Conservation (phyloP, 1,139 yeast genomes). For the Torulaspora globosa region DNA sequence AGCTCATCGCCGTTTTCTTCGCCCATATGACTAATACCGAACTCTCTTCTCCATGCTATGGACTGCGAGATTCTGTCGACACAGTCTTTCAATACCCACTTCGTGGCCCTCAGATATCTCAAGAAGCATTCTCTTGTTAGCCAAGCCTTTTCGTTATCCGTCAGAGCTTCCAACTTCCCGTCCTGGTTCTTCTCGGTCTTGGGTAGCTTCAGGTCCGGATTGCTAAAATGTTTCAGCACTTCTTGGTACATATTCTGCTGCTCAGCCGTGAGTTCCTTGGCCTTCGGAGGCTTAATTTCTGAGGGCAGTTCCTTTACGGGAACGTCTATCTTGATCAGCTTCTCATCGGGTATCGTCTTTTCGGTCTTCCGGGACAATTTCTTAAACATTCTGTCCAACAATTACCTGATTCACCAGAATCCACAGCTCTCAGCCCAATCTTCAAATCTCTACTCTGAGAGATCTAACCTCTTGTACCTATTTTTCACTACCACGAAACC, state of each 20-base stretch:
- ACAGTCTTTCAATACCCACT: conserved; percentile 73
- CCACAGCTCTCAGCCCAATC: background rate
- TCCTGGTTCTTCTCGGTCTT: conserved; percentile 37
- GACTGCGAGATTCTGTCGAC: conserved; percentile 71
- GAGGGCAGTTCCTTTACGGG: conserved; percentile 56
- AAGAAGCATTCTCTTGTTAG: conserved; percentile 82
- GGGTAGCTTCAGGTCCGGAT: conserved; percentile 43
- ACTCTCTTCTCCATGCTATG: conserved; percentile 85
- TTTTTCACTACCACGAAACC: background rate
- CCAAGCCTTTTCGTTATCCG: conserved; percentile 78
- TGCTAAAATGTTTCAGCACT: conserved; percentile 57
- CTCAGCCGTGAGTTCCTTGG: conserved; percentile 45
- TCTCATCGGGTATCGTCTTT: conserved; percentile 20
- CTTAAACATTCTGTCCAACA: conserved; percentile 5
- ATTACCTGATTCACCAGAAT: background rate
- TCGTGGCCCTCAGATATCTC: conserved; percentile 85
- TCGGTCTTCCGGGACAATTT: conserved; percentile 31
- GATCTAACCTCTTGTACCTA: background rate
- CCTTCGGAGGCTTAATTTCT: conserved; percentile 50
- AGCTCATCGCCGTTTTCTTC: conserved; percentile 47
- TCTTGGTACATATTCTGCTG: conserved; percentile 55
- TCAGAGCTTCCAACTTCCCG: conserved; percentile 39
- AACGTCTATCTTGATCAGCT: conserved; percentile 32
- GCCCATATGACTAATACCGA: conserved; percentile 62
- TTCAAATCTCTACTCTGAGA: background rate